A percentile compares a stretch with the other conserved stretches of the same genome.
Conservation (phyloP, 495 filamentous ascomycete genomes). For the Aspergillus cavernicola region DNA sequence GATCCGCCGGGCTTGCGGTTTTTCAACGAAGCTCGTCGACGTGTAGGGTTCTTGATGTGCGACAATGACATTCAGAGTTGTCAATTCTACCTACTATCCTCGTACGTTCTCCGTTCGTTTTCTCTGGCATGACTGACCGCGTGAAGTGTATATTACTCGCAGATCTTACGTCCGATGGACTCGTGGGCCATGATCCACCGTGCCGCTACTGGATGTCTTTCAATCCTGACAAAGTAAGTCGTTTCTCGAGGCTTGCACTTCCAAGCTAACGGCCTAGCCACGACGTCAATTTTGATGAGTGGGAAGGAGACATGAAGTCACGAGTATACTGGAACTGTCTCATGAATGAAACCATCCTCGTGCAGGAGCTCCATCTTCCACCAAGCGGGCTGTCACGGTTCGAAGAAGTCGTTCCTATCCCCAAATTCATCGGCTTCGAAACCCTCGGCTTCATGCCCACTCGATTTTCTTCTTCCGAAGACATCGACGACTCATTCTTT, state of each 20-base stretch:
- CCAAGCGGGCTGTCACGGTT: slow-evolving; percentile 42
- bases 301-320: slow-evolving; percentile 51
- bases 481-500: slow-evolving; percentile 45
- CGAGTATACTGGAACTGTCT: slow-evolving; percentile 48
- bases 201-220: slow-evolving; percentile 44
- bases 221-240: slow-evolving; percentile 45
- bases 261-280: slow-evolving; percentile 24
- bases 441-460: slow-evolving; percentile 31
- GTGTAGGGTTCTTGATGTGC: slow-evolving; percentile 47
- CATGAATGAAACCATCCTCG: slow-evolving; percentile 48
- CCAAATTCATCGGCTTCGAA: slow-evolving; percentile 46
- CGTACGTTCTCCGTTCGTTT: slow-evolving; percentile 22
- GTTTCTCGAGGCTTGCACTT: neutral
- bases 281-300: slow-evolving; percentile 43
- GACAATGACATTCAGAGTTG: slow-evolving; percentile 46
- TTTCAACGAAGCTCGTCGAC: slow-evolving; percentile 45
- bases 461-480: slow-evolving; percentile 27
- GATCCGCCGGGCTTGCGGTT: slow-evolving; percentile 41
- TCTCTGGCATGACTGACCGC: slow-evolving; percentile 2
- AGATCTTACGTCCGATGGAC: slow-evolving; percentile 46
- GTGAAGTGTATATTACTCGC: slow-evolving; percentile 36
- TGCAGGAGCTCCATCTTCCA: slow-evolving; percentile 46
- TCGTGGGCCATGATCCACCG: slow-evolving; percentile 47
- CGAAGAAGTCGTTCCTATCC: slow-evolving; percentile 45
- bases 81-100: slow-evolving; percentile 46